Base-by-base conservation (phyloP, 2,329 filamentous ascomycete genomes). In the Aspergillus hortae region DNA sequence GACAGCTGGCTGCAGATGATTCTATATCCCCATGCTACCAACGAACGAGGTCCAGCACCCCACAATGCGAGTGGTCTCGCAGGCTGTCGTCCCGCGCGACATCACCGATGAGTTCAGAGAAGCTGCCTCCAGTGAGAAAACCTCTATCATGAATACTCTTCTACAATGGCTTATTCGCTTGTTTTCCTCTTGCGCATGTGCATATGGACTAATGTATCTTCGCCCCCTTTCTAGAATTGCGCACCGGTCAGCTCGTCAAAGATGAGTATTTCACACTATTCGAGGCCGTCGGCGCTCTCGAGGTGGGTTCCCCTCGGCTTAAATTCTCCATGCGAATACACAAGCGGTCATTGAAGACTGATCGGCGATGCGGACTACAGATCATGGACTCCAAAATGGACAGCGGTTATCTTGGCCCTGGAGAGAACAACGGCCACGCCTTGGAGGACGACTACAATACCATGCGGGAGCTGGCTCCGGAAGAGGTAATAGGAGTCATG, bases 321-420 rank as follows among this genome's bases (percentile, higher is more conserved):
- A 40, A 33, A 23, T 32, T 35, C 4, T 27, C 35, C 12, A 32
- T 7, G 33, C 10, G 12, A 14, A 27, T 14, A 12, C 23, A 25
- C 9, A 14, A 44, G 9, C 4, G 7, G 9, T 9, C n/a, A 1
- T 21, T 21, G 15, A 46, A 33, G 46, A 48, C 63, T 65, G 50
- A 67, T 48, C 19, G 48, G 42, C 12, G 33, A 12, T 36, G 19
- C 32, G 36, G 4, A 6, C 41, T 23, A 48, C 64, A 99, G 94
- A 96, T 99, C 62, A 96, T 96, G 90, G 94, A 99, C 66, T 86
- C 89, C 1, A 99, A 97, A 74, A 99, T 99, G 94, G 94, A 99
- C 71, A 96, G 90, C 66, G 94, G 94, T 25, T 91, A 87, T 59
- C 77, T 95, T 6, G 80, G 84, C 17, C 83, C 87, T 6, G 88